Percentiles rank a stretch among this genome's conserved stretches.
These are phyloP conservation scores for Fusarium sp. DNA, from an alignment of 2,329 filamentous ascomycete species.

Conservation along the genomic window DNA sequence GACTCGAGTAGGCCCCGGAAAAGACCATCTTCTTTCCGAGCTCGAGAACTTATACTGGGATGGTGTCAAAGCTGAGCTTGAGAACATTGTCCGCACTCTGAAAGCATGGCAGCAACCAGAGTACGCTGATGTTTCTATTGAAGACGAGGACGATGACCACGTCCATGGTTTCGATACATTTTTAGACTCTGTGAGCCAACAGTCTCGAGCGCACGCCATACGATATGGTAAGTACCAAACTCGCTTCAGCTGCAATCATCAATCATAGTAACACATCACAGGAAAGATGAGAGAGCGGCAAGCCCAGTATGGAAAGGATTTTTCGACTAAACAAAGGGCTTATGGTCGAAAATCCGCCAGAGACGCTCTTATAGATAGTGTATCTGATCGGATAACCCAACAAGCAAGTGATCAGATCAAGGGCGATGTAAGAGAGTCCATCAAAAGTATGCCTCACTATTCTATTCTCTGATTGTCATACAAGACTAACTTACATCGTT, in stretches of 20 bases:
- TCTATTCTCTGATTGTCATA: rapidly evolving
- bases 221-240: slow-evolving; percentile 29
- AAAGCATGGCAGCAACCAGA: slow-evolving; percentile 40
- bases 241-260: too few relatives aligned
- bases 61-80: slow-evolving; percentile 40
- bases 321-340: neutral
- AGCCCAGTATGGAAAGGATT: neutral
- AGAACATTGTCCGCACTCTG: slow-evolving; percentile 44
- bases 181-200: slow-evolving; percentile 41
- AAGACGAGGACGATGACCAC: slow-evolving; percentile 34
- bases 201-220: slow-evolving; percentile 39
- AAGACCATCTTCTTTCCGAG: slow-evolving; percentile 34
- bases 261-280: neutral
- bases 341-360: neutral
- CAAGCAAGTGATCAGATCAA: slow-evolving; percentile 32
- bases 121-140: slow-evolving; percentile 17
- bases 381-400: slow-evolving; percentile 31
- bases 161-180: slow-evolving; percentile 44
- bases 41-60: slow-evolving; percentile 42
- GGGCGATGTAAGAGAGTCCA: slow-evolving; percentile 26
- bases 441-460: slow-evolving; percentile 17
- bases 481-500: neutral
- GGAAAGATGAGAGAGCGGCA: slow-evolving; percentile 29
- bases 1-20: slow-evolving; percentile 22
- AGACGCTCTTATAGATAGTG: slow-evolving; percentile 20